Evolutionary conservation across 257 asterid species (phyloP), one percentile per base, ranked within the genome.

Genomic region (Cruciata laevipes): DNA sequence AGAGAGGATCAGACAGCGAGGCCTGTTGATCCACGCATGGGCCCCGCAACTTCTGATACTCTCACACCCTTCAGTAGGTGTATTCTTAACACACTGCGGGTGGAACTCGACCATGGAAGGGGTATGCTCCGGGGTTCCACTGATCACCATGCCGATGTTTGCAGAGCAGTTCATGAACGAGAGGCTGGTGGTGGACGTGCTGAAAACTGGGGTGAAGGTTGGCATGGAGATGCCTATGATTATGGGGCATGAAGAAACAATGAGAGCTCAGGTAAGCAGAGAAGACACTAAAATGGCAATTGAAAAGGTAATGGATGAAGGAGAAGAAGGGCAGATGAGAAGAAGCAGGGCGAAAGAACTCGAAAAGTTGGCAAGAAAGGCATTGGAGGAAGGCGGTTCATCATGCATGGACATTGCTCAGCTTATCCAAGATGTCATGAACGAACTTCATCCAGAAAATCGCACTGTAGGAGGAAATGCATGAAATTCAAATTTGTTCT

Each of bases 31-130:
- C 33, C 71, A 79, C 53, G 98, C 90, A 0, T 91, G 98, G 98
- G 89, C 96, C 1, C 98, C 98, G 6, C 98, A 89, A 62, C 81
- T 89, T 2, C 78, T 88, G 55, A 83, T 91, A 1, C 49, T 91
- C 63, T 83, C 88, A 5, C 97, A 91, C 61, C 79, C 79, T 0
- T 76, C 97, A 0, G 27, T 80, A 0, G 86, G 93, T 0, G 87
- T 86, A 0, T 88, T 91, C 74, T 42, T 91, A 16, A 91, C 96
- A 12, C 97, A 88, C 32, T 91, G 97, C 24, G 97, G 97, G 0
- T 90, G 97, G 97, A 90, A 90, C 67, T 90, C 97, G 2, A 83
- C 94, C 3, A 67, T 89, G 3, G 97, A 91, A 72, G 94, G 94
- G 1, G 71, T 86, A n/a, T 79, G 82, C 55, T 71, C 91, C 0